Percentiles rank a stretch among this genome's conserved stretches.
Evolutionary conservation across 2,329 filamentous ascomycete species (phyloP).

Genomic region (Clonostachys solani): DNA sequence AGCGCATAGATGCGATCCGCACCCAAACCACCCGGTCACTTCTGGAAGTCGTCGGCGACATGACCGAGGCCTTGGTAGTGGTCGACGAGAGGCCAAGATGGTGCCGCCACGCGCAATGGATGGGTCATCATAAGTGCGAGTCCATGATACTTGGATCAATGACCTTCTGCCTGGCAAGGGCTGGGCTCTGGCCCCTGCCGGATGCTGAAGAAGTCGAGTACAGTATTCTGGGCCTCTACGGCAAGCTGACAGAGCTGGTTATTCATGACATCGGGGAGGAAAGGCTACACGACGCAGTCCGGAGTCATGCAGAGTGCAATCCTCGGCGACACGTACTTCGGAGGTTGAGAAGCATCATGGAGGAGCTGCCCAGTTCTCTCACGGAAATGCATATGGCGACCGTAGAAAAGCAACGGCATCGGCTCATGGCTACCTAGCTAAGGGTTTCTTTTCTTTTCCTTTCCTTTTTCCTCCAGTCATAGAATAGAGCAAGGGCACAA

Average conservation of each 20-base stretch:
- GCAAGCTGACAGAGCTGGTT: conserved; percentile 13
- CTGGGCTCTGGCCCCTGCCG: conserved; percentile 23
- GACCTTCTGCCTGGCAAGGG: conserved; percentile 23
- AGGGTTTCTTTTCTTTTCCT: no score
- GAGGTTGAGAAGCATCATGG: conserved; percentile 10
- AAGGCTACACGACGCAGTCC: conserved; percentile 1
- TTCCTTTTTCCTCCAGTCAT: no score
- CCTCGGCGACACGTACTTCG: conserved; percentile 9
- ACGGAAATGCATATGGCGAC: neutral
- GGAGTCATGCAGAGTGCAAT: conserved; percentile 14
- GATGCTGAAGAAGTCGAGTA: conserved; percentile 12
- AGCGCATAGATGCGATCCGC: conserved; percentile 11
- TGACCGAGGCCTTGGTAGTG: conserved; percentile 15
- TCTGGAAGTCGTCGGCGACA: conserved; percentile 14
- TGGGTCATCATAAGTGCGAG: conserved; percentile 26
- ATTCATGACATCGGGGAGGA: conserved; percentile 18
- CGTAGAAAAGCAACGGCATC: no score
- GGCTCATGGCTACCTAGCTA: no score
- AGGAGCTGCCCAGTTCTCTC: conserved; percentile 8
- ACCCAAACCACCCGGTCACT: conserved; percentile 13
- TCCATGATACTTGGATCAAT: conserved; percentile 29
- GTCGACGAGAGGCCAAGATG: conserved; percentile 22
- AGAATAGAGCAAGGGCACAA: no score
- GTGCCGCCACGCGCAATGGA: conserved; percentile 23
- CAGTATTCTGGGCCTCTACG: conserved; percentile 14